phyloP scores from a whole-genome alignment of 2,329 filamentous ascomycete species.

The Chaetoscypha palmicola region DNA sequence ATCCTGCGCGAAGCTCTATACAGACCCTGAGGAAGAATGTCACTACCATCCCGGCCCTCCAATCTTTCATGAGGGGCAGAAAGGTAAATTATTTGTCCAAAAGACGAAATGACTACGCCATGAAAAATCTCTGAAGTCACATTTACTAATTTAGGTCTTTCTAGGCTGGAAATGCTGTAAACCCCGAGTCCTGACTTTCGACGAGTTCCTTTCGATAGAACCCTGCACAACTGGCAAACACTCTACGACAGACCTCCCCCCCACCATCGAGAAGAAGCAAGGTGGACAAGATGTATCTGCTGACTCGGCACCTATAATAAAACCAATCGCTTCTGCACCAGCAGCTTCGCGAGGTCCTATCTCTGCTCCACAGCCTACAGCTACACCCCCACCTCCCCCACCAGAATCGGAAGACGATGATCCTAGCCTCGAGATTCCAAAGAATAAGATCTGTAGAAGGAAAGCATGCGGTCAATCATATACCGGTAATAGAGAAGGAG shows the following conservation, averaged over 20 bases:
- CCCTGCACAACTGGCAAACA: constrained; percentile 93
- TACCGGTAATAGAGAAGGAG: constrained; percentile 55
- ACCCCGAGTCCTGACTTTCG: constrained; percentile 90
- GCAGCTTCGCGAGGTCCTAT: constrained; percentile 36
- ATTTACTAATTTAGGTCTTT: not conserved
- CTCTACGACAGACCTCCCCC: constrained; percentile 71
- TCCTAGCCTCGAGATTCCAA: constrained; percentile 61
- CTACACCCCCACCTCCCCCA: constrained; percentile 49
- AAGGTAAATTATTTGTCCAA: constrained; percentile 1
- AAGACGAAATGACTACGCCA: too few relatives aligned
- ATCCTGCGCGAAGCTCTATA: constrained; percentile 85
- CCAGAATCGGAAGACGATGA: constrained; percentile 87
- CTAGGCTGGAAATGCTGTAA: constrained; percentile 99
- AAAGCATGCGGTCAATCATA: constrained; percentile 66
- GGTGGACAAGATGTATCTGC: constrained; percentile 33
- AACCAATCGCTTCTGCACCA: constrained; percentile 46
- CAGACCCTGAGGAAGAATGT: constrained; percentile 75
- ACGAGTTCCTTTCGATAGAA: constrained; percentile 89
- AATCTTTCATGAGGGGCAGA: constrained; percentile 95
- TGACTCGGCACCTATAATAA: constrained; percentile 28
- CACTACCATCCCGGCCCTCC: constrained; percentile 90
- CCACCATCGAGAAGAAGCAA: constrained; percentile 52
- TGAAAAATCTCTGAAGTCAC: too few relatives aligned
- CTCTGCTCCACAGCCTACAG: constrained; percentile 36
- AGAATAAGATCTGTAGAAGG: constrained; percentile 70